Base-by-base conservation (phyloP, 75 land plant species). In the Gnetum montanum region DNA sequence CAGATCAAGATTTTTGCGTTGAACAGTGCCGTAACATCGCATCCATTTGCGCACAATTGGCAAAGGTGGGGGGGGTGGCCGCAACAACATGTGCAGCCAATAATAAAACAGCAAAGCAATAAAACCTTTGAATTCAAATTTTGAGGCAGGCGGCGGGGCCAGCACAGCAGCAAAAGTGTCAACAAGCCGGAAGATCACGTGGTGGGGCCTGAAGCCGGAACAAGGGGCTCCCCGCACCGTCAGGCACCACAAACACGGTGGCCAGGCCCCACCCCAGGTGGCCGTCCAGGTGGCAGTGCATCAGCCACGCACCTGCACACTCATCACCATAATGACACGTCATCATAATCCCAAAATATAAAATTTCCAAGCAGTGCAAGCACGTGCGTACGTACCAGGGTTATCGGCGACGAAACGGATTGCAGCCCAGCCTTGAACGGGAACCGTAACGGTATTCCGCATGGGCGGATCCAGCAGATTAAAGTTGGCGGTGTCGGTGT, bases 371-470 rank as follows among this genome's bases (percentile, higher is more conserved):
- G n/a, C n/a, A n/a, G n/a, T n/a, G n/a, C n/a, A n/a, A n/a, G n/a
- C n/a, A n/a, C n/a, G n/a, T n/a, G n/a, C n/a, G n/a, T 37, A 12
- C 31, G 43, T 63, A 79, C 85, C 85, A 33, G 90, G 90, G 64
- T 85, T 85, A 58, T 82, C 72, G 0, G 90, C 90, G 6, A 53
- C 54, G 47, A 82, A 82, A 31, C 90, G 33, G 38, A 85, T 68
- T 1, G 74, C 90, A 29, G 78, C 67, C 90, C 90, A 85, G 16
- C 90, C 90, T 34, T 64, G 54, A 1, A 53, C 79, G 0, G 76
- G 82, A 34, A 85, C 79, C 4, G 61, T 73, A 34, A 69, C 65
- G 2, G 90, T 85, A 58, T 85, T 85, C 38, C 77, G 55, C 20
- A 63, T 25, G 8, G 79, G 86, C 3, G 90, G 90, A 57, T 85